phyloP scores from a whole-genome alignment of 495 filamentous ascomycete genomes.

The Lasiosphaeria hispida region DNA sequence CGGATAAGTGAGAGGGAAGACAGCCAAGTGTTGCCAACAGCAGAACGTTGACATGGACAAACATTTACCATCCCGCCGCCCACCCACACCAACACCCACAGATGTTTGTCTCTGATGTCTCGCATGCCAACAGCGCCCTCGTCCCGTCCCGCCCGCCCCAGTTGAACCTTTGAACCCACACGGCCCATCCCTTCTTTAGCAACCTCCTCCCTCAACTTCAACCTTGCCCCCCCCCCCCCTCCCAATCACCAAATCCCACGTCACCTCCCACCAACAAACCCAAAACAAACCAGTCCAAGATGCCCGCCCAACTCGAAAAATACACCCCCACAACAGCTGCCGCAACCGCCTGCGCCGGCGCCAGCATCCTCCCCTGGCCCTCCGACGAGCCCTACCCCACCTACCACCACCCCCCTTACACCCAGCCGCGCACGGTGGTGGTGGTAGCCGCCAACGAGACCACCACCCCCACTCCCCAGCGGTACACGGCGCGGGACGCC shows the following conservation, averaged over 20 bases:
- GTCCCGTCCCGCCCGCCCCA: no score
- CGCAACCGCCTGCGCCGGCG: slow-evolving; percentile 23
- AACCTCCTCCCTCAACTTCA: neutral
- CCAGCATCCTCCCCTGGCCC: slow-evolving; percentile 30
- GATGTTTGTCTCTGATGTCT: no score
- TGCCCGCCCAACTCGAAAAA: neutral
- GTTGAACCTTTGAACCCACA: no score
- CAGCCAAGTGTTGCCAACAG: no score
- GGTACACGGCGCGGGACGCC: slow-evolving; percentile 3
- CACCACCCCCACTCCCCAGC: neutral
- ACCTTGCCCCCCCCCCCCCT: no score
- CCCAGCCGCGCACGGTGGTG: neutral
- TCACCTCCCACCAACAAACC: neutral
- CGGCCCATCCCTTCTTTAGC: neutral
- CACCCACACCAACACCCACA: no score
- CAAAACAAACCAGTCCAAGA: neutral
- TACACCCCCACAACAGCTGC: slow-evolving; percentile 32
- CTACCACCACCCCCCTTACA: neutral
- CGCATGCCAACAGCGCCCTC: no score
- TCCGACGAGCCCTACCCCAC: slow-evolving; percentile 22
- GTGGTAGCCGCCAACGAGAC: neutral
- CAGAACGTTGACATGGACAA: no score
- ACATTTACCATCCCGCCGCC: no score
- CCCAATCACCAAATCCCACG: neutral
- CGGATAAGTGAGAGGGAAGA: no score